Base-by-base conservation (phyloP, 441 rosid species). In the Adansonia rubrostipa region DNA sequence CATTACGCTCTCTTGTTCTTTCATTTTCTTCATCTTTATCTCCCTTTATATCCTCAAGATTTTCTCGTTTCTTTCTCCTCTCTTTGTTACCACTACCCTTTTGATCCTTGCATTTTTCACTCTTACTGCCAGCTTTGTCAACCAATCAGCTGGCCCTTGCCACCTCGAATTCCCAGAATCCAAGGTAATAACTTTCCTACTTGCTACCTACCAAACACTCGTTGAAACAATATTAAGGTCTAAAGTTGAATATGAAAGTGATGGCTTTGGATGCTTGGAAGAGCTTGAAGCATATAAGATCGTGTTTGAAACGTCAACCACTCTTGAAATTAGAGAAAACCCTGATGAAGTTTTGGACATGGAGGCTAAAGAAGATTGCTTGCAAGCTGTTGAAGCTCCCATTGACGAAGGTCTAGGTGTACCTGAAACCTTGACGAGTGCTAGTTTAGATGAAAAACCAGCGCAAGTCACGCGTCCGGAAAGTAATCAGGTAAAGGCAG, bases 61-160 rank as follows among this genome's bases (percentile, higher is more conserved):
- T 76, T 83, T 89, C 44, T 89, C 95, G 66, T 90, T 87, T 51
- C 93, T 92, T 15, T 91, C 95, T 50, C 97, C 98, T 64, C 93
- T 92, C 73, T 85, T 94, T 74, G 48, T 89, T 71, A 91, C 97
- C 58, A 89, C 97, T 44, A 85, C 90, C 61, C 94, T 96, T 69
- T 76, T 90, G 54, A 87, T 92, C 77, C 88, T 91, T 0, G 81
- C 94, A 15, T 85, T 90, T 22, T 75, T 91, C 67, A 86, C 90
- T 53, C 47, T 87, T 63, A 83, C 86, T 76, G 85, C 88, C 56
- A 60, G 62, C 54, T 71, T 81, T 17, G 78, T 76, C 77, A 58
- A 42, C 40, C 66, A 10, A 28, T 2, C 17, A 5, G 11, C 8
- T 57, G 80, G 73, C 2, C 28, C 6, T 54, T 60, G 64, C 44